Evolutionary conservation across 2,329 filamentous ascomycete species (phyloP), one percentile per base, ranked within the genome.

Genomic region (Trichoderma sp.): DNA sequence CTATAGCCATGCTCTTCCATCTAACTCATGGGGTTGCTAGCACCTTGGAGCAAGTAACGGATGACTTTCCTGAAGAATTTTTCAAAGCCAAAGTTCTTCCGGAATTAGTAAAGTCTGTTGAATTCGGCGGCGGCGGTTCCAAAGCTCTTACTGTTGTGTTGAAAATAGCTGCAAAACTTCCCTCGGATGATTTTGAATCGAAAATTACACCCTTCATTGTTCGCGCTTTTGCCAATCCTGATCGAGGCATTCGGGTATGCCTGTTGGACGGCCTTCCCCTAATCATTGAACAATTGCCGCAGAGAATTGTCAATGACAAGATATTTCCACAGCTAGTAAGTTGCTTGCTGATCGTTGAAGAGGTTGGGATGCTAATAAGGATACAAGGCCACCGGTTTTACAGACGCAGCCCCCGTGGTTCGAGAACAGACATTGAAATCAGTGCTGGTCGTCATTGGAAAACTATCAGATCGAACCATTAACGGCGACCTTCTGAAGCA

Each of bases 81-180:
- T 97, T 98, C 84, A 97, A 96, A 77, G 92, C 97, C 86, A 99
- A 98, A 76, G 89, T 99, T 4, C 84, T 99, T 10, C 96, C 96
- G 0, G 96, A 99, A 77, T 83, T 99, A 34, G 85, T 99, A n/a
- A 99, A 98, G 77, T 97, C 94, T 0, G 94, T 98, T n/a, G 96
- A 99, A 76, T 99, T 97, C 78, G 96, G 96, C 8, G 96, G 95
- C 13, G 96, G 96, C 32, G 96, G 96, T 0, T 92, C 95, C 0
- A 96, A 97, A 76, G 94, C 97, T 0, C 92, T 99, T 70, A 83
- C 86, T 1, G 89, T 97, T 1, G 92, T 97, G 51, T 89, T 98
- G 83, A 97, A 97, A 76, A 97, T 99, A 74, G 89, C 93, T 4
- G 84, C 89, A 7, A 98, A 97, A 76, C 83, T 99, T 51, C 89